A percentile compares a stretch with the other conserved stretches of the same genome.
Evolutionary conservation across 257 asterid species (phyloP).

Genomic region (Apocynum venetum): DNA sequence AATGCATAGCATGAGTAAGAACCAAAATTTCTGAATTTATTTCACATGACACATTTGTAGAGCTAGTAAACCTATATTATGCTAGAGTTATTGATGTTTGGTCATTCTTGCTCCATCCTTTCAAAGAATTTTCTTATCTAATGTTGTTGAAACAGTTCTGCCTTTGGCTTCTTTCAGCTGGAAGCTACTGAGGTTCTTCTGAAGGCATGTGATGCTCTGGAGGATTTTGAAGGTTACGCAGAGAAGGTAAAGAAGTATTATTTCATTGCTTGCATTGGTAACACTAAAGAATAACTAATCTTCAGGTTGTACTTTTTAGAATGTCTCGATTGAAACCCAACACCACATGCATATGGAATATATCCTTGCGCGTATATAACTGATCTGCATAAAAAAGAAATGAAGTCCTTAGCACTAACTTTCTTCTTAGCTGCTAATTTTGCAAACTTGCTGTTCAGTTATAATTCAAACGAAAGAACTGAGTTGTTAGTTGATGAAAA

Average conservation of each 20-base stretch:
- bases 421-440: neutral
- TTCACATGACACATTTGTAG: too few species aligned
- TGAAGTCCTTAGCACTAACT: neutral
- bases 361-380: neutral
- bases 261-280: neutral
- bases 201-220: slow-evolving; percentile 66
- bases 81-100: neutral
- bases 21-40: too few species aligned
- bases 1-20: too few species aligned
- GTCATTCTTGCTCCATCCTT: neutral
- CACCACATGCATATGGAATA: neutral
- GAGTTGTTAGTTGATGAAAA: too few species aligned
- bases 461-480: neutral
- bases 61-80: too few species aligned
- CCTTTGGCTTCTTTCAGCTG: slow-evolving; percentile 45
- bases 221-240: slow-evolving; percentile 39
- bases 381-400: neutral
- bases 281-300: neutral
- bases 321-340: neutral
- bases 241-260: slow-evolving; percentile 46
- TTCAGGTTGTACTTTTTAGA: neutral
- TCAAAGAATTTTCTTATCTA: neutral
- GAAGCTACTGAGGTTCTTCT: slow-evolving; percentile 68
- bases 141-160: neutral
- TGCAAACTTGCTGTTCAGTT: neutral